Evolutionary conservation across 2,329 filamentous ascomycete genomes (phyloP).

Genomic region (Venturia carpophila): DNA sequence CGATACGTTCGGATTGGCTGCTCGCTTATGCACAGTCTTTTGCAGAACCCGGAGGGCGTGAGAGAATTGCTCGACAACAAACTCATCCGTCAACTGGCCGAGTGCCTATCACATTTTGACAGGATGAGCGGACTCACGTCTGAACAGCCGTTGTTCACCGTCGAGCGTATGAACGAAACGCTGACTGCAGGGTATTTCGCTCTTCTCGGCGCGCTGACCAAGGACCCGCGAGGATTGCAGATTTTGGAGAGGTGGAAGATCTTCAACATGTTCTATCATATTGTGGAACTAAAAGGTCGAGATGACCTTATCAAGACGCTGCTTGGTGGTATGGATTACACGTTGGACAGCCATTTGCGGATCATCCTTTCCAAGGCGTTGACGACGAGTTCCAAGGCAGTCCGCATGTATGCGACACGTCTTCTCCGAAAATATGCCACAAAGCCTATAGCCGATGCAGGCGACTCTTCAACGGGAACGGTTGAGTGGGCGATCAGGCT

Average conservation of each 20-base stretch:
- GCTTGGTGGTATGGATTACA: slow-evolving; percentile 87
- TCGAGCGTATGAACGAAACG: slow-evolving; percentile 74
- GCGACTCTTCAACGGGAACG: slow-evolving; percentile 47
- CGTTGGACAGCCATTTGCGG: slow-evolving; percentile 72
- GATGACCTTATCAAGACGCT: slow-evolving; percentile 86
- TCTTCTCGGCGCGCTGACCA: slow-evolving; percentile 80
- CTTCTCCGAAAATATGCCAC: slow-evolving; percentile 80
- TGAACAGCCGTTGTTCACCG: slow-evolving; percentile 80
- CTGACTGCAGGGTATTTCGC: slow-evolving; percentile 90
- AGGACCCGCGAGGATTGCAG: slow-evolving; percentile 70
- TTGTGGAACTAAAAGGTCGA: slow-evolving; percentile 81
- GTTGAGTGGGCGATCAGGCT: slow-evolving; percentile 95
- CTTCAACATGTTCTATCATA: slow-evolving; percentile 99
- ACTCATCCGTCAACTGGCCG: slow-evolving; percentile 82
- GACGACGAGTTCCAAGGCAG: slow-evolving; percentile 82
- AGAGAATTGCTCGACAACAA: slow-evolving; percentile 88
- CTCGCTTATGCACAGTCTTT: slow-evolving; percentile 73
- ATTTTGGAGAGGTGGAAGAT: slow-evolving; percentile 96
- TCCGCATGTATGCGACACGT: slow-evolving; percentile 83
- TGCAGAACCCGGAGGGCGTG: slow-evolving; percentile 78
- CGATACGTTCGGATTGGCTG: slow-evolving; percentile 89
- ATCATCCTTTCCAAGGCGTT: slow-evolving; percentile 90
- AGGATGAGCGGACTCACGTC: slow-evolving; percentile 68
- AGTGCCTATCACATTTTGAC: slow-evolving; percentile 92
- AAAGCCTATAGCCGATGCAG: slow-evolving; percentile 36